Base-by-base conservation (phyloP, 306 rosid species). In the Styphnolobium japonicum region DNA sequence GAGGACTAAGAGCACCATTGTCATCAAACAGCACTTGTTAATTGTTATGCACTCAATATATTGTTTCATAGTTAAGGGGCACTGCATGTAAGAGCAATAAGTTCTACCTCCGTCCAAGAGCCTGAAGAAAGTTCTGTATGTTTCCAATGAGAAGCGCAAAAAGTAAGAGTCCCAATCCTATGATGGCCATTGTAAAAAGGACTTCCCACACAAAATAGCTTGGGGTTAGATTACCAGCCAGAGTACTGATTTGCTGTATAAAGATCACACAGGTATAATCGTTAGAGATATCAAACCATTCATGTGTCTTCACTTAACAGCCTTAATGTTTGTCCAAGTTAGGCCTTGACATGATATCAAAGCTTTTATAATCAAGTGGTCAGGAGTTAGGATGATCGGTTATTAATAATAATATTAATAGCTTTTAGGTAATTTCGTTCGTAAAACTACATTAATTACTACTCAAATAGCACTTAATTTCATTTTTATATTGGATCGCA, bases 111-210 rank as follows among this genome's bases (percentile, higher is more conserved):
- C 77, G 78, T 31, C 89, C 98, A 71, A 94, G 98, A 71, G 91
- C 89, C 81, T 90, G 98, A 71, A 94, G 97, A 81, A 92, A 94
- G 86, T 92, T 92, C 74, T 94, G 96, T 85, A 92, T 90, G 63
- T 94, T 88, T 68, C 98, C 97, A 75, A 94, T 89, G 71, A 94
- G 97, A 72, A 92, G 89, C 33, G 97, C 95, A 40, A 93, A 90
- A 77, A 92, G 97, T 86, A 93, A 86, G 75, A 93, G 96, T 45
- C 98, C 98, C 53, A 91, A 80, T 75, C 95, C 96, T 52, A 91
- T 84, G 75, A 91, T 90, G 40, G 53, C 89, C 93, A 91, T 93
- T 52, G 95, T 85, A 58, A 91, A 93, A 29, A 89, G 76, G 58
- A 92, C 94, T 84, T 93, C 98, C 93, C 93, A 49, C 7, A 84